Conservation (phyloP, 192 early-diverging fungal species). For the Coemansia sp. region DNA sequence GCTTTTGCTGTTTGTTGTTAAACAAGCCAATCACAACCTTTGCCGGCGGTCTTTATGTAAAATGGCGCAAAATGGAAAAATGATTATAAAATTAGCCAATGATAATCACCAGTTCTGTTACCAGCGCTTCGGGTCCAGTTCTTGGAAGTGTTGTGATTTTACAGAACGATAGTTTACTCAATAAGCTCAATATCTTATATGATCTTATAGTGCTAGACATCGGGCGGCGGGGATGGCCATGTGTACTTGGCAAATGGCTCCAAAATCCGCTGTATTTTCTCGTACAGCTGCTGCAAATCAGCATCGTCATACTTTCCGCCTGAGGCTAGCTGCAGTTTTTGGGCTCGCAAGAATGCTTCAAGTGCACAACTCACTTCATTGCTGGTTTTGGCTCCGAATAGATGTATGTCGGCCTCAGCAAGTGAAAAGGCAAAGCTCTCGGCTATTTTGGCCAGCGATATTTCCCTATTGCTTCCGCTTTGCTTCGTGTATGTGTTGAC, state of each 20-base stretch:
- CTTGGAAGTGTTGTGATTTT: too few relatives aligned
- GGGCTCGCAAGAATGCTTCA: constrained; percentile 16
- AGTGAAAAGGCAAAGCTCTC: constrained; percentile 40
- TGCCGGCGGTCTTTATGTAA: too few relatives aligned
- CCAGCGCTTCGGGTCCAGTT: too few relatives aligned
- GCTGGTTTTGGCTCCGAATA: constrained; percentile 38
- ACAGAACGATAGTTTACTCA: too few relatives aligned
- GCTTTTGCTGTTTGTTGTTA: neutral
- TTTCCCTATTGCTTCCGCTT: neutral
- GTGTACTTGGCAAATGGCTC: constrained; percentile 41
- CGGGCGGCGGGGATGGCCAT: constrained; percentile 43
- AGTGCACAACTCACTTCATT: constrained; percentile 35
- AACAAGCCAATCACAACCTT: too few relatives aligned
- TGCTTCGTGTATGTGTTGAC: constrained; percentile 12
- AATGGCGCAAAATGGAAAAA: too few relatives aligned
- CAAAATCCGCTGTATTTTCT: constrained; percentile 21
- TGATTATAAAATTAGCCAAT: too few relatives aligned
- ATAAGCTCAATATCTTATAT: too few relatives aligned
- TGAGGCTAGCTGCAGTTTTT: constrained; percentile 2
- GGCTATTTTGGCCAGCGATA: constrained; percentile 62
- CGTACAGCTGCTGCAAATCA: constrained; percentile 10
- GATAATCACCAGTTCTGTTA: too few relatives aligned
- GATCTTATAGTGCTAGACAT: constrained; percentile 13
- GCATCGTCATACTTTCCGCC: constrained; percentile 20
- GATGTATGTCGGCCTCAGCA: constrained; percentile 24